Evolutionary conservation across 116 monocot genomes (phyloP).

Genomic region (Phalaenopsis hybrid): DNA sequence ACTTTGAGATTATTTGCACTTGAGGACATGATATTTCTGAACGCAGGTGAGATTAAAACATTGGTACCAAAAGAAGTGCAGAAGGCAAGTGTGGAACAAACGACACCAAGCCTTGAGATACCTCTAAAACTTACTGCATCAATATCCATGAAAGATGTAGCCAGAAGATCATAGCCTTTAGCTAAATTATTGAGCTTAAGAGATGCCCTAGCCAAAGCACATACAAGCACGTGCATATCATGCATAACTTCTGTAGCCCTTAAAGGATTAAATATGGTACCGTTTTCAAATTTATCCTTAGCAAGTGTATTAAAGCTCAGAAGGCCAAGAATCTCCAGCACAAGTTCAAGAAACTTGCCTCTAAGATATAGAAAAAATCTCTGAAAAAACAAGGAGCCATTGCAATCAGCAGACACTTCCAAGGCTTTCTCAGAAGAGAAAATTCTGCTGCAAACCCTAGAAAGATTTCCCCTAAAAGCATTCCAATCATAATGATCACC

Average conservation of each 20-base stretch:
- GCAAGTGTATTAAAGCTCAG: not conserved
- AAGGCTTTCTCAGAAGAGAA: constrained; percentile 49
- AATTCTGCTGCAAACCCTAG: constrained; percentile 43
- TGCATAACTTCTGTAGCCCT: constrained; percentile 3
- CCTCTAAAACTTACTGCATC: constrained; percentile 41
- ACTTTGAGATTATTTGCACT: constrained; percentile 3
- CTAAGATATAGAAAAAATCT: constrained; percentile 79
- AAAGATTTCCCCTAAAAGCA: constrained; percentile 34
- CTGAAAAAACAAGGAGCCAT: constrained; percentile 53
- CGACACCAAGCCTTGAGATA: constrained; percentile 54
- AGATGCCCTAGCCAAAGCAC: constrained; percentile 29
- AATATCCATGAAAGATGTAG: constrained; percentile 63
- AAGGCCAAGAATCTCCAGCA: constrained; percentile 36
- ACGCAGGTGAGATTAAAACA: constrained; percentile 17
- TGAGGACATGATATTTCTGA: constrained; percentile 6
- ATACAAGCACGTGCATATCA: constrained; percentile 17
- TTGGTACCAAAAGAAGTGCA: constrained; percentile 42
- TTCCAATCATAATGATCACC: constrained; percentile 16
- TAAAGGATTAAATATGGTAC: not conserved
- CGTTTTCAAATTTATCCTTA: constrained; percentile 9
- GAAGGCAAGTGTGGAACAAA: constrained; percentile 74
- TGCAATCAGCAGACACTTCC: constrained; percentile 14
- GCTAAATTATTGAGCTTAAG: constrained; percentile 36
- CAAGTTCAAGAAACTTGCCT: constrained; percentile 27
- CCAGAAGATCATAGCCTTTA: constrained; percentile 80